Evolutionary conservation across 1,284 basidiomycete genomes (phyloP), one percentile per base, ranked within the genome.

Genomic region (Cryptococcus hybrid): DNA sequence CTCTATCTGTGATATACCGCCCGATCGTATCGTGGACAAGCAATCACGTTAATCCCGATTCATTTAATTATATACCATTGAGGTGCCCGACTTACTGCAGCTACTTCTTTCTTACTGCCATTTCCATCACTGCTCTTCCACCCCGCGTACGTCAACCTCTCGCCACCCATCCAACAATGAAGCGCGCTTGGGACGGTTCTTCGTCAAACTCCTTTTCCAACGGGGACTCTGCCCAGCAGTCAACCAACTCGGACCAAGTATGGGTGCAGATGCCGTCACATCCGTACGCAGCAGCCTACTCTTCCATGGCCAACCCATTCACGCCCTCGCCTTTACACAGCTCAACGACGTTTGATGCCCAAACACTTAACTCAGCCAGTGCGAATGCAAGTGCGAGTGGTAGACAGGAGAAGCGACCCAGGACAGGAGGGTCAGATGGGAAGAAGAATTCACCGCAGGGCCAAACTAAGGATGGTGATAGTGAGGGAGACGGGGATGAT

Each of bases 271-370:
- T 61, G 55, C 47, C 59, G 13, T 62, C 61, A 18, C 74, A 76
- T 54, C 74, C 73, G 2, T 76, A 76, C 61, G 73, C 74, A 3
- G 63, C 67, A 18, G 69, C 69, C 3, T 76, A 76, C 55, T 61
- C 63, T 30, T 61, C 58, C 52, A 67, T 76, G 48, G 57, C 69
- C 2, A 70, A 64, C 49, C 64, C 67, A 8, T 70, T 66, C 54
- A 60, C 61, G 40, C 64, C 66, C n/a, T 65, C 66, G 6, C 63
- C 64, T 13, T 46, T 64, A n/a, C 64, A 64, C 18, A 55, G 52
- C 36, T 63, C 65, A 7, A 55, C 52, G 13, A 49, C 57, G 11
- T 56, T 61, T 55, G 54, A 60, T 39, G 57, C 52, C 24, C 15
- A 46, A 39, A n/a, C 12, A 11, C 15, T 30, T 4, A 30, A 45